Evolutionary conservation across 2,329 filamentous ascomycete genomes (phyloP).

Genomic region (Penicillium freii): DNA sequence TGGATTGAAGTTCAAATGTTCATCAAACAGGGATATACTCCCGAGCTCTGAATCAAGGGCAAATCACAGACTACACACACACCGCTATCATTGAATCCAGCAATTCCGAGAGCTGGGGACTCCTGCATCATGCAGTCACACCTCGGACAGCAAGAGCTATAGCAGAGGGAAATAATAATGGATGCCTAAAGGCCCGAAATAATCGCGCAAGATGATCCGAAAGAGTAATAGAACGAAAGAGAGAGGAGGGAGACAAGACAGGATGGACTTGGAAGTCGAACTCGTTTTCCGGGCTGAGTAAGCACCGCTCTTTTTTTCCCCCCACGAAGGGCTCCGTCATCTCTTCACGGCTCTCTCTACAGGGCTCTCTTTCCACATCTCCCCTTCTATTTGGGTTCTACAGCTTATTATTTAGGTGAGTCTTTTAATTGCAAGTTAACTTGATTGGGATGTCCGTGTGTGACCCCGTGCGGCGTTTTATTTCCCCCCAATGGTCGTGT

Average conservation of each 20-base stretch:
- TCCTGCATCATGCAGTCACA: constrained; percentile 5
- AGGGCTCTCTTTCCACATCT: not conserved
- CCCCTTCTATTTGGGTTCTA: constrained; percentile 1
- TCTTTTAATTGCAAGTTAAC: constrained; percentile 8
- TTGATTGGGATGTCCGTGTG: not conserved
- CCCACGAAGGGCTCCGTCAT: constrained; percentile 1
- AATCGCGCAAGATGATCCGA: not conserved
- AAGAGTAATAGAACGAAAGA: not conserved
- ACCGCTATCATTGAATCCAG: constrained; percentile 12
- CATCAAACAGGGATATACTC: not conserved
- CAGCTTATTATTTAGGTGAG: constrained; percentile 11
- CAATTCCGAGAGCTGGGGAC: constrained; percentile 1
- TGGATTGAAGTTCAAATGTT: not conserved
- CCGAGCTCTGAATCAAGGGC: not conserved
- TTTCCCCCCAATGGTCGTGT: constrained; percentile 14
- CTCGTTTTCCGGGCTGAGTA: not conserved
- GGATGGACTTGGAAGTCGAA: not conserved
- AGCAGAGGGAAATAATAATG: not conserved
- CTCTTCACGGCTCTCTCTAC: not conserved
- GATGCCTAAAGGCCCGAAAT: not conserved
- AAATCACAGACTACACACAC: constrained; percentile 3
- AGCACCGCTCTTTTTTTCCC: constrained; percentile 1
- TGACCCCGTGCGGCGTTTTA: constrained; percentile 16
- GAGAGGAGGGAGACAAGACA: too few species aligned
- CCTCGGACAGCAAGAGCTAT: not conserved